phyloP scores from a whole-genome alignment of 495 filamentous ascomycete genomes.

The Aspergillus affinis region DNA sequence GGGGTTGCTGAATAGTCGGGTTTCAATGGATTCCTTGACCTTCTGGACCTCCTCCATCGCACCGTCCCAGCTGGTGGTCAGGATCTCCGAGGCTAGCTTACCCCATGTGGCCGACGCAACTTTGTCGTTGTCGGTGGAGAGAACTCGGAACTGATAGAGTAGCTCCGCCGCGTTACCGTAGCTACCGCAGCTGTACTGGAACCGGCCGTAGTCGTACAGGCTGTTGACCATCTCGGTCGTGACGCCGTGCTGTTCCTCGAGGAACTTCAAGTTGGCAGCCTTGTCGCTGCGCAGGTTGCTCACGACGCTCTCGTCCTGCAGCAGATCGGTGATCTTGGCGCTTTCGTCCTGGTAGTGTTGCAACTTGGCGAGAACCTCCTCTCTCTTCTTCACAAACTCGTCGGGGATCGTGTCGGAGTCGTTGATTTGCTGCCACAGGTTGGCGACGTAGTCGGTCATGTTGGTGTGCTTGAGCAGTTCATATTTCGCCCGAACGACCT shows the following conservation, averaged over 20 bases:
- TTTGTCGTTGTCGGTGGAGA: conserved; percentile 97
- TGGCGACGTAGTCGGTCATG: conserved; percentile 96
- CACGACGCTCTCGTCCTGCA: conserved; percentile 84
- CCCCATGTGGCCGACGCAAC: conserved; percentile 94
- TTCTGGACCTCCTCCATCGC: conserved; percentile 96
- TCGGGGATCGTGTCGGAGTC: conserved; percentile 72
- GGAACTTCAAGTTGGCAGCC: conserved; percentile 91
- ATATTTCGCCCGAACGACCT: conserved; percentile 81
- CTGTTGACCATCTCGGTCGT: conserved; percentile 92
- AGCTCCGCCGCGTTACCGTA: conserved; percentile 84
- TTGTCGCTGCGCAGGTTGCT: conserved; percentile 90
- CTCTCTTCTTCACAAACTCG: conserved; percentile 82
- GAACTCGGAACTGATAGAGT: conserved; percentile 93
- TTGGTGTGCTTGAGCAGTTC: conserved; percentile 92
- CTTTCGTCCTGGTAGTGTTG: conserved; percentile 82
- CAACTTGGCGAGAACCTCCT: conserved; percentile 80
- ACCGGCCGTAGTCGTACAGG: conserved; percentile 90
- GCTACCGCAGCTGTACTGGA: conserved; percentile 94
- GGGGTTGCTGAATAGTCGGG: conserved; percentile 90
- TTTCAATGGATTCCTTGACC: conserved; percentile 90
- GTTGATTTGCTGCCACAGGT: conserved; percentile 83
- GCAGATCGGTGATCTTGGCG: conserved; percentile 76
- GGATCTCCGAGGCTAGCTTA: conserved; percentile 89
- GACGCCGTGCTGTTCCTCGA: conserved; percentile 92
- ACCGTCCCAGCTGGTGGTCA: conserved; percentile 88